Conservation (phyloP, 1,284 basidiomycete genomes). For the Ganoderma leucocontextum region DNA sequence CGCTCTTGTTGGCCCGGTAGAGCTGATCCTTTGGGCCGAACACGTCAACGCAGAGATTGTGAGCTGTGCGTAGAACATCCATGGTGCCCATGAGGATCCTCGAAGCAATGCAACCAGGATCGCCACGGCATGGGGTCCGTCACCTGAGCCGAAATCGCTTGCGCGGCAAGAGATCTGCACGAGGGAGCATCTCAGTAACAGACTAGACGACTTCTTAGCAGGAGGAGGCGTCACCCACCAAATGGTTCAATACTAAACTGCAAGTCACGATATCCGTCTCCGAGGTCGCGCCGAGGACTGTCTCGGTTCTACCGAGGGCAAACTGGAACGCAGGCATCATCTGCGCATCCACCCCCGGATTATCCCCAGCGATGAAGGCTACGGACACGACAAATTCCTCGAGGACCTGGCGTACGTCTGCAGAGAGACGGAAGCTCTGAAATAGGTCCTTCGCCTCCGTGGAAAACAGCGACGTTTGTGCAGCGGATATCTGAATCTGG, state of each 20-base stretch:
- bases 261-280: conserved; percentile 72
- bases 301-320: conserved; percentile 59
- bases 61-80: conserved; percentile 74
- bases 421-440: conserved; percentile 56
- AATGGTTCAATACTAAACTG: conserved; percentile 62
- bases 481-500: conserved; percentile 64
- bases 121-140: conserved; percentile 59
- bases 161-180: conserved; percentile 64
- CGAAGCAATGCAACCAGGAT: conserved; percentile 65
- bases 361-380: conserved; percentile 55
- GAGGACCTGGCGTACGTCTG: conserved; percentile 60
- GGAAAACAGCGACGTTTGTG: conserved; percentile 63
- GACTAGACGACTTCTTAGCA: background rate
- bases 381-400: conserved; percentile 64
- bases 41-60: conserved; percentile 67
- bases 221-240: conserved; percentile 51
- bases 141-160: conserved; percentile 69
- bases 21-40: conserved; percentile 57
- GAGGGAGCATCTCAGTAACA: background rate
- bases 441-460: conserved; percentile 64
- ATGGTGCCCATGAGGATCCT: conserved; percentile 72
- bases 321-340: conserved; percentile 71
- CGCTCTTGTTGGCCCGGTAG: conserved; percentile 42
- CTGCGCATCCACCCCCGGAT: conserved; percentile 66
- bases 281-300: conserved; percentile 61